Evolutionary conservation across 1,284 basidiomycete genomes (phyloP), one percentile per base, ranked within the genome.

Genomic region (Ceratobasidium sp.): DNA sequence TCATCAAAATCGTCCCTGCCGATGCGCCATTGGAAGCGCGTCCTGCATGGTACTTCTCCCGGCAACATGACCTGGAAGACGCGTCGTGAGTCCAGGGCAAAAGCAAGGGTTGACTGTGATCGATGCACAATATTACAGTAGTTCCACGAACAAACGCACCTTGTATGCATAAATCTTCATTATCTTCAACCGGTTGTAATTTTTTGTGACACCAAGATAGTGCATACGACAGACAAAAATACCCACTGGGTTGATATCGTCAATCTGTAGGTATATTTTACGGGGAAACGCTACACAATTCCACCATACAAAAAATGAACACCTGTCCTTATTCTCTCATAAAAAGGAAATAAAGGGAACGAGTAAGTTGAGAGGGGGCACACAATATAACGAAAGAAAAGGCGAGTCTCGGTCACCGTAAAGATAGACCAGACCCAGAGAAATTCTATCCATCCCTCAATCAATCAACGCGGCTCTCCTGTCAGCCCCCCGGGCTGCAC

Each of bases 401-500:
- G 33, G 5, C 33, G 33, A 5, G 33, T 11, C 33, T 36, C 11
- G 11, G 33, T 36, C 11, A 11, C 33, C 11, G 11, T 11, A 36
- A 36, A 36, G 11, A 36, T 36, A 4, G 33, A 36, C 11, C 44
- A 47, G 11, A 23, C n/a, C n/a, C n/a, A 7, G 2, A 23, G 2
- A 50, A 7, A 50, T 25, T 27, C 47, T 13, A 62, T 29, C 13
- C 23, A 42, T 47, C 64, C n/a, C 46, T 67, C 56, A 75, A 66
- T 76, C 75, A 42, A 76, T 74, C 30, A 73, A 41, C 30, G 74
- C 74, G 14, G 80, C 80, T 36, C 79, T 76, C n/a, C 77, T 77
- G 72, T 81, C 81, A 52, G 71, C 75, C 14, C 81, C 80, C 47
- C 74, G 71, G 9, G 75, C 76, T 0, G 78, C 80, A 19, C 81